Evolutionary conservation across 495 filamentous ascomycete genomes (phyloP).

Genomic region (Penicillium argentinense): DNA sequence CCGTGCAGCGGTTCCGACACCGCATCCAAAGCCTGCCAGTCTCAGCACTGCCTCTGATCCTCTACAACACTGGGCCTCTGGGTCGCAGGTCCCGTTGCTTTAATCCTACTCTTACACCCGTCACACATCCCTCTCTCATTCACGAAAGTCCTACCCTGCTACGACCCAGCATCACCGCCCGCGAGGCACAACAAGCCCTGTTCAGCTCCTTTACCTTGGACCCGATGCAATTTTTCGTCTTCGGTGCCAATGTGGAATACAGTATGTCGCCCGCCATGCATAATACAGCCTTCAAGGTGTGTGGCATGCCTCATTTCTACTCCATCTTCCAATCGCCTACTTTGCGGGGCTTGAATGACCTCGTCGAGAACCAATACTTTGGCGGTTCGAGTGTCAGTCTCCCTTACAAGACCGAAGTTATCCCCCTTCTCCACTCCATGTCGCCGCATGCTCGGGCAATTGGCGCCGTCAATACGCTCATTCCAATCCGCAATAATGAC

Average conservation of each 20-base stretch:
- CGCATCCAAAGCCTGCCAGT: conserved; percentile 29
- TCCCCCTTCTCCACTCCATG: conserved; percentile 65
- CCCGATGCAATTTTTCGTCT: conserved; percentile 44
- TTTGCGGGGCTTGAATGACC: conserved; percentile 61
- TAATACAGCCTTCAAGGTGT: conserved; percentile 66
- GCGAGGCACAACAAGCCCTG: conserved; percentile 42
- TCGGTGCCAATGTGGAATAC: conserved; percentile 45
- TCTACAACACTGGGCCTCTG: conserved; percentile 67
- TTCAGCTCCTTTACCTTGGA: conserved; percentile 59
- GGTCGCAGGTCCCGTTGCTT: conserved; percentile 65
- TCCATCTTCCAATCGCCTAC: conserved; percentile 65
- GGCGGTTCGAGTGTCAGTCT: conserved; percentile 72
- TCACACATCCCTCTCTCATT: conserved; percentile 39
- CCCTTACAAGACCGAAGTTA: conserved; percentile 74
- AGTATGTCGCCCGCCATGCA: conserved; percentile 60
- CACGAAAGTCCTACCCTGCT: conserved; percentile 22
- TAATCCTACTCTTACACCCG: conserved; percentile 64
- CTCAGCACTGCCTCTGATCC: conserved; percentile 54
- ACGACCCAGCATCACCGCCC: conserved; percentile 41
- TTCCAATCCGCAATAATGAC: conserved; percentile 64
- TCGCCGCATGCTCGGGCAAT: conserved; percentile 75
- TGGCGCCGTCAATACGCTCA: conserved; percentile 74
- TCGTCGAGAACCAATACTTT: conserved; percentile 64
- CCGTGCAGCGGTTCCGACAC: conserved; percentile 40
- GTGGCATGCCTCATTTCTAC: conserved; percentile 72